Evolutionary conservation across 768 basidiomycete species (phyloP).

Genomic region (Leccinum uliginosum): DNA sequence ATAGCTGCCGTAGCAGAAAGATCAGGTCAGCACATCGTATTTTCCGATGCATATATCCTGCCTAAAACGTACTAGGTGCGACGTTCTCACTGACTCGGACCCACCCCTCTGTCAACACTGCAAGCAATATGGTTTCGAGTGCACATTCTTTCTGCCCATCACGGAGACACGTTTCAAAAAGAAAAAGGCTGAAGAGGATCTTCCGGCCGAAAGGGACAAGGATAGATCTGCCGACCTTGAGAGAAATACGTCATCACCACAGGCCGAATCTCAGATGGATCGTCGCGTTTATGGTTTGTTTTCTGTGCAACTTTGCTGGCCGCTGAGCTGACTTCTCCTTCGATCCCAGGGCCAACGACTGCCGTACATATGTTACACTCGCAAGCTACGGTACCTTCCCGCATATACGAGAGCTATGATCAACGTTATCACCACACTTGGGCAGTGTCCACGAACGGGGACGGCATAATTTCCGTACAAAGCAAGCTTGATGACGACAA

Average conservation of each 20-base stretch:
- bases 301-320: constrained; percentile 7
- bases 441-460: constrained; percentile 78
- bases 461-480: constrained; percentile 83
- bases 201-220: constrained; percentile 36
- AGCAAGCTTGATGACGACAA: constrained; percentile 57
- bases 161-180: constrained; percentile 99
- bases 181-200: constrained; percentile 78
- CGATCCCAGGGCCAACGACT: constrained; percentile 73
- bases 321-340: constrained; percentile 30
- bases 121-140: constrained; percentile 89
- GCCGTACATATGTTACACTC: constrained; percentile 87
- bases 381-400: constrained; percentile 78
- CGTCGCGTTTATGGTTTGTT: constrained; percentile 59
- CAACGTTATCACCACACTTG: constrained; percentile 84
- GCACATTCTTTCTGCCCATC: constrained; percentile 97
- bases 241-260: constrained; percentile 40
- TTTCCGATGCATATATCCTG: constrained; percentile 7
- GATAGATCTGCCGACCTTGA: constrained; percentile 28
- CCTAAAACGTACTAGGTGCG: constrained; percentile 49
- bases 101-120: constrained; percentile 90
- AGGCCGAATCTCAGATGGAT: constrained; percentile 48
- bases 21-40: constrained; percentile 52
- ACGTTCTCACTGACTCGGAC: constrained; percentile 74
- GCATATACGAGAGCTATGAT: constrained; percentile 85
- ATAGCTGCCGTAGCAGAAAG: constrained; percentile 86